phyloP scores from a whole-genome alignment of 148 eudicot genomes.

The Linanthus parryae region DNA sequence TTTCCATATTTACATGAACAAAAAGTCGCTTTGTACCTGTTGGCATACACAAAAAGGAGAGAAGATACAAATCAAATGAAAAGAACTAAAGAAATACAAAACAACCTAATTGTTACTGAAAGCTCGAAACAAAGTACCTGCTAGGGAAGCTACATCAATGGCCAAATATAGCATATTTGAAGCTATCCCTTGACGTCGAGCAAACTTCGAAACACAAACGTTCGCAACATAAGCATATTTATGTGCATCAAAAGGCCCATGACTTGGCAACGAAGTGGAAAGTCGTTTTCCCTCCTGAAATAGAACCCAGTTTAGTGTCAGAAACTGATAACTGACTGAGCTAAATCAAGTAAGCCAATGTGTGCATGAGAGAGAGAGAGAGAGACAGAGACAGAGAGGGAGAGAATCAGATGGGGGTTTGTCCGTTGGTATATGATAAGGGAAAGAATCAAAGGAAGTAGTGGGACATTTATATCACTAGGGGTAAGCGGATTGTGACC shows the following conservation, averaged over 20 bases:
- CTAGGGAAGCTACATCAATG: conserved; percentile 35
- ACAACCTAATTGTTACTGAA: neutral
- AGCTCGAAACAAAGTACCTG: conserved; percentile 31
- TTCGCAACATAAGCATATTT: conserved; percentile 75
- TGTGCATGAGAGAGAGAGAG: too few relatives aligned
- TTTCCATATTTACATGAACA: conserved; percentile 76
- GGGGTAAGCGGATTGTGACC: too few relatives aligned
- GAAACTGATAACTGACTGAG: neutral
- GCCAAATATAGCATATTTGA: conserved; percentile 65
- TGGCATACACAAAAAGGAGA: conserved; percentile 8
- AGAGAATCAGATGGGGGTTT: too few relatives aligned
- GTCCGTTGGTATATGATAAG: too few relatives aligned
- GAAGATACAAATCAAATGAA: neutral
- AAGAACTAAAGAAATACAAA: conserved; percentile 2
- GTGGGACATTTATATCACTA: too few relatives aligned
- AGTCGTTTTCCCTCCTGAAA: conserved; percentile 43
- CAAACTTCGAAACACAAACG: conserved; percentile 67
- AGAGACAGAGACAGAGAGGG: too few relatives aligned
- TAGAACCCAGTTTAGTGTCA: neutral
- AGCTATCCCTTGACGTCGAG: conserved; percentile 67
- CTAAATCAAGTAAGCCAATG: too few relatives aligned
- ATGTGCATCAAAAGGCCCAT: conserved; percentile 46
- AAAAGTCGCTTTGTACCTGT: conserved; percentile 62
- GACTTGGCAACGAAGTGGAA: conserved; percentile 39
- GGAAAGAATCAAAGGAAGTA: too few relatives aligned